Conservation (phyloP, 2,329 filamentous ascomycete species). For the Phyllosticta citribraziliensis region DNA sequence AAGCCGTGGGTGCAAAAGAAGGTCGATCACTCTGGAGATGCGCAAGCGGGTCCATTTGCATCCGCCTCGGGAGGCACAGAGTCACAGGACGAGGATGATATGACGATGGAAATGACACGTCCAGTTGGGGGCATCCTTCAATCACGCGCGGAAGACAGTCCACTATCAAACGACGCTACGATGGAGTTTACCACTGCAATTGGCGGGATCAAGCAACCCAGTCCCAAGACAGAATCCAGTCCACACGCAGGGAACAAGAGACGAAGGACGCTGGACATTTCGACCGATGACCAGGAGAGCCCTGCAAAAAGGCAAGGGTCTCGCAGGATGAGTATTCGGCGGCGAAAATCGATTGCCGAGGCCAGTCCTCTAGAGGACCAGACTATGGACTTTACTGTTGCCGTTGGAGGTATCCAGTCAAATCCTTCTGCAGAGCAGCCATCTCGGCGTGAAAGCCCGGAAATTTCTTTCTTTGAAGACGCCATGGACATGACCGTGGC, state of each 20-base stretch:
- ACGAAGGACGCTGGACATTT: constrained; percentile 27
- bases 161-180: constrained; percentile 37
- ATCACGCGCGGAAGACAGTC: constrained; percentile 26
- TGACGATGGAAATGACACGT: constrained; percentile 91
- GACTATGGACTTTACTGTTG: constrained; percentile 32
- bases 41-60: constrained; percentile 10
- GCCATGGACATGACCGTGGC: constrained; percentile 33
- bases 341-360: constrained; percentile 27
- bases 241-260: constrained; percentile 34
- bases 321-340: constrained; percentile 30
- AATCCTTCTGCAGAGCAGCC: neutral
- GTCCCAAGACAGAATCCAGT: constrained; percentile 18
- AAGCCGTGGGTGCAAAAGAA: constrained; percentile 58
- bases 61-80: constrained; percentile 17
- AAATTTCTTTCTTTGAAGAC: constrained; percentile 22
- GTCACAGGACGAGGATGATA: constrained; percentile 50
- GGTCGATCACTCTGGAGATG: constrained; percentile 35
- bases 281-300: constrained; percentile 24
- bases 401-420: constrained; percentile 26
- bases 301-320: constrained; percentile 25
- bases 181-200: constrained; percentile 49
- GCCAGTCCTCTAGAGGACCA: constrained; percentile 28
- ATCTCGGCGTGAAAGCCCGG: constrained; percentile 18
- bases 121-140: constrained; percentile 70
- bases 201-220: constrained; percentile 37